Evolutionary conservation across 805 yeast species (phyloP), one percentile per base, ranked within the genome.

Genomic region (Kluyveromyces nonfermentans): DNA sequence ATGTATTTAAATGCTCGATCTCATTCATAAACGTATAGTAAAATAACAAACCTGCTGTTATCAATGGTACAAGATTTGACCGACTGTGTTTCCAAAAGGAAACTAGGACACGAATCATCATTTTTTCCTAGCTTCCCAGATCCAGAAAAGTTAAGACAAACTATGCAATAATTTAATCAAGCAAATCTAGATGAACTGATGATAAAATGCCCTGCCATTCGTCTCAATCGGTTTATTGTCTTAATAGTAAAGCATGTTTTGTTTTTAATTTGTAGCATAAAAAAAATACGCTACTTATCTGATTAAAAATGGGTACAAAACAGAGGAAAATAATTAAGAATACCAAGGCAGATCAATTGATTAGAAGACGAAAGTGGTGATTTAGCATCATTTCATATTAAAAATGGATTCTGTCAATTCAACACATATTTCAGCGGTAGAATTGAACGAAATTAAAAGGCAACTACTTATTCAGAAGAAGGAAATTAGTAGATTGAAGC

Each of bases 11-110:
- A 46, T 56, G 60, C 40, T 60, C 59, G 10, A 63, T 54, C 46
- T 63, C 68, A 50, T 63, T 63, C 44, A 60, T 55, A 37, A 63
- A 63, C 1, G 65, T 57, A 44, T 63, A 63, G 38, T 63, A 63
- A 37, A 63, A 62, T 18, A 63, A 50, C 33, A 62, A 40, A 4
- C 55, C 50, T 20, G 59, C 59, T 2, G 67, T 62, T 3, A 55
- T 46, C 2, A 53, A 49, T 18, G 62, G 46, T 3, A 61, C 46
- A 17, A 62, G 25, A 8, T 60, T 59, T 4, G 66, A 55, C 39
- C 53, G 55, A 12, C 20, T 16, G 7, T 30, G 19, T 33, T 17
- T 38, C 41, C 25, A 21, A 20, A 16, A 16, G 12, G 30, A 35
- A 15, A 37, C 40, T 17, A 31, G 34, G 16, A 30, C 7, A 19